These are phyloP conservation scores for Chaetomium tenue DNA, from an alignment of 495 filamentous ascomycete genomes.

Conservation along the genomic window DNA sequence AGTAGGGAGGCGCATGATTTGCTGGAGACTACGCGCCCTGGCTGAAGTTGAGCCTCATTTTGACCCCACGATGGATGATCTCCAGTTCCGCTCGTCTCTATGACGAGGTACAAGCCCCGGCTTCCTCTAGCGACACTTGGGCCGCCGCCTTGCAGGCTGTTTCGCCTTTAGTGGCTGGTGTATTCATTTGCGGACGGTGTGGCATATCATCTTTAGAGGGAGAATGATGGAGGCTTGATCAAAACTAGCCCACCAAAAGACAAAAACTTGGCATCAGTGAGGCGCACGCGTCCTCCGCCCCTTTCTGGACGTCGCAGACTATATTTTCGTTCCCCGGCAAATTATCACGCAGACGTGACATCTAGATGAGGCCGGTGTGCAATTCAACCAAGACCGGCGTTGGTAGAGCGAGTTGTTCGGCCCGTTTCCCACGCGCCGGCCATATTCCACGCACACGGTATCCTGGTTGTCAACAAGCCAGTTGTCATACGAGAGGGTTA, in stretches of 20 bases:
- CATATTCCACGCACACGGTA: too few species aligned
- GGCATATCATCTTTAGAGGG: not conserved
- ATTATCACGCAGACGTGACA: not conserved
- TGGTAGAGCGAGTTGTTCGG: not conserved
- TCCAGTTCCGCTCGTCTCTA: not conserved
- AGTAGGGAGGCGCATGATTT: constrained; percentile 54
- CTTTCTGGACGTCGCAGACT: not conserved
- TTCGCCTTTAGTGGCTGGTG: not conserved
- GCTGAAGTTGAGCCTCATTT: constrained; percentile 16
- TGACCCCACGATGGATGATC: too few species aligned
- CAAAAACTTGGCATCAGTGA: not conserved
- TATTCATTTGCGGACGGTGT: not conserved
- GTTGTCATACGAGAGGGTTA: too few species aligned
- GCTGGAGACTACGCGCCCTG: constrained; percentile 45
- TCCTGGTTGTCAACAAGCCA: too few species aligned
- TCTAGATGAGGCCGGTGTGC: not conserved
- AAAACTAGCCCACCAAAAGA: not conserved
- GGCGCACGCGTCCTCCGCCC: not conserved
- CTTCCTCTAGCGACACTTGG: not conserved
- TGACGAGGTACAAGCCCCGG: not conserved
- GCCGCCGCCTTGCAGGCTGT: not conserved
- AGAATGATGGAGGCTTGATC: not conserved
- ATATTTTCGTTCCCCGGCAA: not conserved
- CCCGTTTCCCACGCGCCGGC: not conserved
- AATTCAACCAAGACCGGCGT: not conserved